phyloP scores from a whole-genome alignment of 495 filamentous ascomycete genomes.

The Parmelia sp. region DNA sequence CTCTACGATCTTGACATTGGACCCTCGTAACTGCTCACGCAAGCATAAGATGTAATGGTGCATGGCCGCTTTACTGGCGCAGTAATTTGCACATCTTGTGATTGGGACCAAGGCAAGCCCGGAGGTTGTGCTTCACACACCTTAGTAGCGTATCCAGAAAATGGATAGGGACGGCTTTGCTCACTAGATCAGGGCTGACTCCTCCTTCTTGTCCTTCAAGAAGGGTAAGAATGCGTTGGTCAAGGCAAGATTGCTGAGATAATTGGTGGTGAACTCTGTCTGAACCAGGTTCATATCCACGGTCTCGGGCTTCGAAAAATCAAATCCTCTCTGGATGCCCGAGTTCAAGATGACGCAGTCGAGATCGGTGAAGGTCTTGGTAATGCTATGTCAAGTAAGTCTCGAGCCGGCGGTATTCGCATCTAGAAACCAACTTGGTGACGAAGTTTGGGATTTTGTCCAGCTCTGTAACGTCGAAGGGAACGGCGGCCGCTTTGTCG shows the following conservation, averaged over 20 bases:
- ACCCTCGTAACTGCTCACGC: constrained; percentile 50
- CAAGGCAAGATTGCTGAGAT: constrained; percentile 55
- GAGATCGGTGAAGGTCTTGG: constrained; percentile 47
- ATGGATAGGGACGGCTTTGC: not conserved
- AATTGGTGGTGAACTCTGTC: constrained; percentile 61
- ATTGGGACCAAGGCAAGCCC: constrained; percentile 40
- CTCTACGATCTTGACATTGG: constrained; percentile 56
- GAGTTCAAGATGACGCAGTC: constrained; percentile 39
- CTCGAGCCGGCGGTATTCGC: not conserved
- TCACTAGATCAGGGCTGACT: constrained; percentile 37
- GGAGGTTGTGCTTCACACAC: constrained; percentile 38
- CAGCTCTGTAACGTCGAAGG: constrained; percentile 60
- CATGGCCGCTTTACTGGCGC: constrained; percentile 42
- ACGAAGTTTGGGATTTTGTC: constrained; percentile 53
- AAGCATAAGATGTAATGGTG: constrained; percentile 48
- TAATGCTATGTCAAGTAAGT: constrained; percentile 38
- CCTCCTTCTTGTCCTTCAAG: constrained; percentile 42
- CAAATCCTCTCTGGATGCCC: constrained; percentile 45
- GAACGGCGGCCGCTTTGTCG: constrained; percentile 45
- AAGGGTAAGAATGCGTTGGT: constrained; percentile 59
- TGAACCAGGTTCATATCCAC: constrained; percentile 49
- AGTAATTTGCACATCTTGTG: constrained; percentile 38
- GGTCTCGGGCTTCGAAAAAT: constrained; percentile 54
- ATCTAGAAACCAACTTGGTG: constrained; percentile 33
- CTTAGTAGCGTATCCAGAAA: not conserved